Base-by-base conservation (phyloP, 352 stramenopile species). In the Elongisporangium prolatum region DNA sequence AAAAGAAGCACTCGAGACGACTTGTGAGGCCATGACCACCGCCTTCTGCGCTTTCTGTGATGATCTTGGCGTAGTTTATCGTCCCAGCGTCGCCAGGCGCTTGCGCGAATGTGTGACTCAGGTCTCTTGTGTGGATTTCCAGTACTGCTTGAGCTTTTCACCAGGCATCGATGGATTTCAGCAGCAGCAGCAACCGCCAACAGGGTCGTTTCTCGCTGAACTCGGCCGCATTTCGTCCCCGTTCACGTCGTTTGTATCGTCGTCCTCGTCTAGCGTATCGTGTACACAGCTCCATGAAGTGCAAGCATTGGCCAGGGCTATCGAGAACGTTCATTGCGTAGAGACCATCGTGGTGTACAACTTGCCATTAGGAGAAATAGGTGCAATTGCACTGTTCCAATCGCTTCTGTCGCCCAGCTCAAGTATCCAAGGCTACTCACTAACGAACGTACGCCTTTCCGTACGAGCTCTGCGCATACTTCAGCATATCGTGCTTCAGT, bases 21-120 rank as follows among this genome's bases (percentile, higher is more conserved):
- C 62, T 38, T 75, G 77, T 53, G 61, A 63, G 37, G 69, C 69
- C 8, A 74, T 88, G 56, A 57, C 67, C 4, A 75, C 60, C 5
- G 81, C 81, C 0, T 91, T 87, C 22, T 67, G 67, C 17, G 77
- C 72, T 13, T 87, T 87, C 63, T 89, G 81, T 25, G 79, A 91
- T 40, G 77, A 88, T 21, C 48, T 88, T 3, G 50, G 57, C 8
- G 69, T 84, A 49, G 65, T 64, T 3, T 86, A 71, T 54, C 77
- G 79, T 8, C 40, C 75, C 4, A 88, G 72, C 11, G 72, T 88
- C 47, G 69, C 69, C 20, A 54, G 16, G 17, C 67, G 79, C 7
- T 68, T 89, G 10, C 63, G 74, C 14, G 75, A 91, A 57, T 88
- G 79, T 40, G 64, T 75, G 25, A 61, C 47, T 4, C 60, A 60